Evolutionary conservation across 1,139 yeast species (phyloP), one percentile per base, ranked within the genome.

Genomic region (Sugiyamaella japonica): DNA sequence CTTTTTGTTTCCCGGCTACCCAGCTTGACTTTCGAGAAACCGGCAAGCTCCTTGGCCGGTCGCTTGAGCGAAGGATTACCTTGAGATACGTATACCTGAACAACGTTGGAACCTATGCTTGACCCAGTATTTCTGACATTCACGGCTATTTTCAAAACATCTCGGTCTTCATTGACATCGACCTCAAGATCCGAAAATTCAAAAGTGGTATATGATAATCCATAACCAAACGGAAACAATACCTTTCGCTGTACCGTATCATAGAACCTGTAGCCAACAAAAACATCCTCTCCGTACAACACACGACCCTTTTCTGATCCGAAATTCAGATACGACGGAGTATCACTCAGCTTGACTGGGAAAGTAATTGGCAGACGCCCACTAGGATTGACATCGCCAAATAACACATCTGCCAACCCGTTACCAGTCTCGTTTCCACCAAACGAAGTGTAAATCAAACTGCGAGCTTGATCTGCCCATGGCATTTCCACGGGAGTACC

Each of bases 401-500:
- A 84, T 50, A 82, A 62, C 29, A 81, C 76, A 60, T 82, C 85
- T 1, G 83, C 84, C 59, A 81, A 74, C 54, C 82, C 78, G 63
- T 79, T 66, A 63, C 81, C 83, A 53, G 74, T 63, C 60, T 78
- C 81, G 58, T 70, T 72, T 52, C 81, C 81, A 56, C 78, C 78
- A 59, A 73, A 77, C 73, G 76, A 74, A 16, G 77, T 82, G 54
- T 83, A 86, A 6, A 82, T 68, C 39, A 82, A 61, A 3, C 79
- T 79, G 53, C 72, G 73, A 15, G 76, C 79, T 20, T 76, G 66
- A 40, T 74, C 69, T 10, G 73, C 65, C 85, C 86, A 82, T 34
- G 85, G 84, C 76, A 83, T 73, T 36, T 78, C 73, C 29, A 82
- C 85, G 1, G 88, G 86, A 10, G 85, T 75, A 51, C 87, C 87